Conservation (phyloP, 495 filamentous ascomycete genomes). For the Tuber borchii region DNA sequence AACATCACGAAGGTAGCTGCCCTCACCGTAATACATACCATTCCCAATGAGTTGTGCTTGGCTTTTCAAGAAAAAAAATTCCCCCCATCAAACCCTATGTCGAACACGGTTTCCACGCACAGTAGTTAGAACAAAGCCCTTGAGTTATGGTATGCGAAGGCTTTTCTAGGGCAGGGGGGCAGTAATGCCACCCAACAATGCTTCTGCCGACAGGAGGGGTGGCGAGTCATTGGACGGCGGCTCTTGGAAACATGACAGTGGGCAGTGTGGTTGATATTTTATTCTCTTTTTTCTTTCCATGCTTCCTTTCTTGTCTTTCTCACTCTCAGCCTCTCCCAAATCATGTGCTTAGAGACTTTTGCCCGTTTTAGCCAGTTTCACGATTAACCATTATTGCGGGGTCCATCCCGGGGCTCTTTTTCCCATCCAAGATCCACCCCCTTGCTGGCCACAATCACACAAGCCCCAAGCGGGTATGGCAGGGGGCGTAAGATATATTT, state of each 20-base stretch:
- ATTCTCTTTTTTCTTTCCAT: not conserved
- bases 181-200: not conserved
- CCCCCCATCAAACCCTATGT: not conserved
- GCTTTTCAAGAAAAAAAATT: not conserved
- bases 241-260: not conserved
- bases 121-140: not conserved
- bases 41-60: not conserved
- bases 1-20: not conserved
- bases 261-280: not conserved
- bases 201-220: not conserved
- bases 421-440: not conserved
- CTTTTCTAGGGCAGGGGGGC: not conserved
- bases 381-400: slow-evolving; percentile 9
- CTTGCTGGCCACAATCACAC: not conserved
- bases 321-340: not conserved
- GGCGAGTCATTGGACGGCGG: not conserved
- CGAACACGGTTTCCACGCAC: not conserved
- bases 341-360: not conserved
- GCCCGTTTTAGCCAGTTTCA: not conserved
- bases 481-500: not conserved
- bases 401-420: slow-evolving; percentile 9
- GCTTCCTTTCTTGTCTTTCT: not conserved
- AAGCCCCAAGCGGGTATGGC: not conserved
- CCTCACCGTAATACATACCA: not conserved
- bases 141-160: not conserved